Evolutionary conservation across 2,329 filamentous ascomycete species (phyloP).

Genomic region (Paecilomyces fulvus): DNA sequence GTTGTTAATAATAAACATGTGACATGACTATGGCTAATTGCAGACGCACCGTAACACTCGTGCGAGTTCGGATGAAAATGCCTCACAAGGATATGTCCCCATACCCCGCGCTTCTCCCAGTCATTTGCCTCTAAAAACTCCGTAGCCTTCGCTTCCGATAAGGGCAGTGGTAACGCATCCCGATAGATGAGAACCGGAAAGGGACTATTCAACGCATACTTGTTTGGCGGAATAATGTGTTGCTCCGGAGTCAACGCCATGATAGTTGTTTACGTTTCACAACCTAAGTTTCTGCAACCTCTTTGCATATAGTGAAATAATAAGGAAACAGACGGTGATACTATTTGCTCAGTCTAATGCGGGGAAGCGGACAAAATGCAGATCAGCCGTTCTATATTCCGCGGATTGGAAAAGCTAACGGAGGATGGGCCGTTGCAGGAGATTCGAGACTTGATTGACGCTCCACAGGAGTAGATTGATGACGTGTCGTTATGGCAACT

Average conservation of each 20-base stretch:
- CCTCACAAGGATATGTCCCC: constrained; percentile 15
- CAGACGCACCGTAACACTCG: constrained; percentile 26
- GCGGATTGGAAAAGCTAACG: neutral
- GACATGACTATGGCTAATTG: neutral
- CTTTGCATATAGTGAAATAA: neutral
- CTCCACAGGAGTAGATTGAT: neutral
- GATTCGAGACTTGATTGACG: neutral
- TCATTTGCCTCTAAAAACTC: constrained; percentile 21
- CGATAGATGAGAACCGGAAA: constrained; percentile 30
- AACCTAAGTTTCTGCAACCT: neutral
- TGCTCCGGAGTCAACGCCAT: constrained; percentile 8
- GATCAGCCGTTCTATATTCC: neutral
- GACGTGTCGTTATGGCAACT: neutral
- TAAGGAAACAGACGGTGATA: neutral
- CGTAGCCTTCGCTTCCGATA: constrained; percentile 14
- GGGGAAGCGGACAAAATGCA: neutral
- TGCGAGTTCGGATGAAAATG: constrained; percentile 31
- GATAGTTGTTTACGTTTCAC: neutral
- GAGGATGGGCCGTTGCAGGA: neutral
- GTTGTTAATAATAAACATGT: neutral
- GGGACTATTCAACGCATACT: constrained; percentile 23
- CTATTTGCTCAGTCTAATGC: neutral
- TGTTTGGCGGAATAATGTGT: constrained; percentile 16
- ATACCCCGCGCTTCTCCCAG: constrained; percentile 24
- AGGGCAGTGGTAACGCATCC: constrained; percentile 19